A percentile compares a stretch with the other conserved stretches of the same genome.
These are phyloP conservation scores for Pseudognaphalium luteoalbum DNA, from an alignment of 129 eudicot species.

Conservation along the genomic window DNA sequence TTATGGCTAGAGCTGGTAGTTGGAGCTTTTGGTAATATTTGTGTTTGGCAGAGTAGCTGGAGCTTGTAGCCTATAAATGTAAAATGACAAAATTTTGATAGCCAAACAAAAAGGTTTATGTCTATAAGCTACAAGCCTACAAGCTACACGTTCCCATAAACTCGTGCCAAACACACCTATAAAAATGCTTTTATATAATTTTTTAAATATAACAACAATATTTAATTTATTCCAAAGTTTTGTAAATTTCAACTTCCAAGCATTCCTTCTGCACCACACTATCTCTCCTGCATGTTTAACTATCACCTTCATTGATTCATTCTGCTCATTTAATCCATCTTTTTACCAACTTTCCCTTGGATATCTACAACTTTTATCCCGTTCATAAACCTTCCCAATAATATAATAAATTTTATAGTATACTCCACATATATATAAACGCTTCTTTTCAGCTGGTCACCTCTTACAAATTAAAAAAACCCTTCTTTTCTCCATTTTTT, in stretches of 20 bases:
- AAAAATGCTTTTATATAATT: too few relatives aligned
- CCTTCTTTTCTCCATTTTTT: slow-evolving; percentile 29
- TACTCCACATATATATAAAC: not conserved
- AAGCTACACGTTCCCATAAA: too few relatives aligned
- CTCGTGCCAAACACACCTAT: too few relatives aligned
- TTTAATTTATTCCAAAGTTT: slow-evolving; percentile 23
- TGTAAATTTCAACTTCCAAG: slow-evolving; percentile 54
- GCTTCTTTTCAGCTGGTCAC: slow-evolving; percentile 30
- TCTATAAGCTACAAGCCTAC: too few relatives aligned
- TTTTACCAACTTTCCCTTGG: slow-evolving; percentile 39
- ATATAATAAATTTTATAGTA: too few relatives aligned
- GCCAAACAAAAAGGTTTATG: too few relatives aligned
- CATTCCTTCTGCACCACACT: slow-evolving; percentile 29
- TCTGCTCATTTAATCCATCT: slow-evolving; percentile 21
- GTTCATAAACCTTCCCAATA: not conserved
- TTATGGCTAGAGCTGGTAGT: too few relatives aligned
- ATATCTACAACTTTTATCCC: slow-evolving; percentile 31
- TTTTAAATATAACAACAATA: too few relatives aligned
- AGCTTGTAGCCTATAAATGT: too few relatives aligned
- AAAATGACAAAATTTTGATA: too few relatives aligned
- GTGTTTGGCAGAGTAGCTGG: too few relatives aligned
- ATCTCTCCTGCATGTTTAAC: slow-evolving; percentile 10
- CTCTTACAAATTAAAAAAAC: slow-evolving; percentile 5
- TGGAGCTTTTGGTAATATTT: too few relatives aligned
- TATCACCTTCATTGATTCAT: slow-evolving; percentile 33